These are phyloP conservation scores for Mycena leptocephala DNA, from an alignment of 768 basidiomycete species.

Conservation along the genomic window DNA sequence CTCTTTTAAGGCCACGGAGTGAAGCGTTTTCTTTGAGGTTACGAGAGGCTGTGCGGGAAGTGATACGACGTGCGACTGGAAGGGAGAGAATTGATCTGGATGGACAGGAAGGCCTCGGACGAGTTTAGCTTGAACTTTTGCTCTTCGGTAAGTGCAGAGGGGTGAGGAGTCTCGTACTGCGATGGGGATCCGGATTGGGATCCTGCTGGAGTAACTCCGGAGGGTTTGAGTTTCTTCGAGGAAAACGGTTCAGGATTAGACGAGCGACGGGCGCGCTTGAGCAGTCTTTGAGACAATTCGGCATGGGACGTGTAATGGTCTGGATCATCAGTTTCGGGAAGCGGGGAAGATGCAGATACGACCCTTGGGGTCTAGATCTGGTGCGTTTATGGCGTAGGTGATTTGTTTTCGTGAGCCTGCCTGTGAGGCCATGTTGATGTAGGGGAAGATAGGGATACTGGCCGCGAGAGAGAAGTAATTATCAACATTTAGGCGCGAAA, in stretches of 20 bases:
- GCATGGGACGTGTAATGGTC: conserved; percentile 52
- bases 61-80: conserved; percentile 51
- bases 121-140: conserved; percentile 42
- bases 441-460: not conserved
- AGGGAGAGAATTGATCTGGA: conserved; percentile 61
- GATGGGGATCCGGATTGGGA: conserved; percentile 6
- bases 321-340: conserved; percentile 22
- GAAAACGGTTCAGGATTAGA: conserved; percentile 45
- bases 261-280: conserved; percentile 63
- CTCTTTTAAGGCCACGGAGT: conserved; percentile 16
- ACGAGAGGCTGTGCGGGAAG: conserved; percentile 51
- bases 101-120: conserved; percentile 38
- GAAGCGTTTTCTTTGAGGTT: conserved; percentile 40
- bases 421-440: conserved; percentile 19
- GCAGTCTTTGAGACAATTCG: conserved; percentile 63
- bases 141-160: conserved; percentile 46
- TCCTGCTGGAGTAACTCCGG: conserved; percentile 32
- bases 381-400: conserved; percentile 49
- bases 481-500: no score
- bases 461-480: not conserved
- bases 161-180: conserved; percentile 40
- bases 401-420: conserved; percentile 24
- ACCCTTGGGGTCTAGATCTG: conserved; percentile 30
- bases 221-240: conserved; percentile 52
- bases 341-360: conserved; percentile 39